Evolutionary conservation across 345 rosid species (phyloP).

Genomic region (Clarkia xantiana): DNA sequence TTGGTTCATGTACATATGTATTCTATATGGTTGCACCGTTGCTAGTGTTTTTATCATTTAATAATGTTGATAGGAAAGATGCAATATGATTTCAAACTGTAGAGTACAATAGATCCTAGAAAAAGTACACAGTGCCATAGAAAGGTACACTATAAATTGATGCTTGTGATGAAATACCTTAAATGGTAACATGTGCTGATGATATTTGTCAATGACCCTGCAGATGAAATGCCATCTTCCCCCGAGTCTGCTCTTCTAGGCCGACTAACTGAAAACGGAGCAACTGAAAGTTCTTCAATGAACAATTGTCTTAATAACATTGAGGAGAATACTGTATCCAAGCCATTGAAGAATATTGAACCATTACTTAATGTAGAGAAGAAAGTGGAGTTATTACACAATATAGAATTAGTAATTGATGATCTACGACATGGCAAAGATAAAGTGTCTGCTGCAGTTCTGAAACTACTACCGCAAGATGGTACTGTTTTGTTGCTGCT

Average conservation of each 20-base stretch:
- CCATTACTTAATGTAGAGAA: slow-evolving; percentile 12
- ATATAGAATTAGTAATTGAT: slow-evolving; percentile 39
- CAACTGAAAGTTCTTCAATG: slow-evolving; percentile 65
- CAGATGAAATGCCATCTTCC: slow-evolving; percentile 36
- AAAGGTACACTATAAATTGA: background rate
- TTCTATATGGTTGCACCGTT: too few species aligned
- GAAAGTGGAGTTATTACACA: slow-evolving; percentile 27
- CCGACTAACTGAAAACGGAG: slow-evolving; percentile 71
- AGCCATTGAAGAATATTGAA: slow-evolving; percentile 21
- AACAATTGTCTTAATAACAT: slow-evolving; percentile 26
- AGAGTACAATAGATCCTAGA: too few species aligned
- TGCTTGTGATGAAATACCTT: background rate
- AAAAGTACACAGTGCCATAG: background rate
- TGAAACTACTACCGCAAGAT: slow-evolving; percentile 31
- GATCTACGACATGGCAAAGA: slow-evolving; percentile 51
- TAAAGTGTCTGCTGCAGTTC: slow-evolving; percentile 35
- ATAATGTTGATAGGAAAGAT: too few species aligned
- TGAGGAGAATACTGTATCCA: slow-evolving; percentile 27
- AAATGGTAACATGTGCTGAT: slow-evolving; percentile 9
- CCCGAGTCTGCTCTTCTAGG: slow-evolving; percentile 46
- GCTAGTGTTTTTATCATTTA: too few species aligned
- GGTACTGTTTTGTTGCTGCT: slow-evolving; percentile 17
- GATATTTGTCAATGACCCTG: slow-evolving; percentile 11
- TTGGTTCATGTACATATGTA: too few species aligned
- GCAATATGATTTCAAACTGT: too few species aligned